Base-by-base conservation (phyloP, 2,329 filamentous ascomycete genomes). In the Aspergillus sp. region DNA sequence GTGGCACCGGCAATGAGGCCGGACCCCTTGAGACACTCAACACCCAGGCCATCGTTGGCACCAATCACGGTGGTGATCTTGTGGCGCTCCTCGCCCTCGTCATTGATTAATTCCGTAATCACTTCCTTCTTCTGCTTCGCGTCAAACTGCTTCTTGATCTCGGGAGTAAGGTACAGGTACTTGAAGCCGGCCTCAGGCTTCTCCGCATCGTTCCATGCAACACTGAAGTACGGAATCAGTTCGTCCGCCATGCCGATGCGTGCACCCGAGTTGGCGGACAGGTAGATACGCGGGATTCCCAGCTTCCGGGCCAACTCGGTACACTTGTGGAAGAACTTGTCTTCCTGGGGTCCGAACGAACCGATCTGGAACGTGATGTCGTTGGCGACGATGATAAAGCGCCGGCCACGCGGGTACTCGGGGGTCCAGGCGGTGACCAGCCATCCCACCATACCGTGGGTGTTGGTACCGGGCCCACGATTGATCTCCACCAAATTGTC, bases 301-400 rank as follows among this genome's bases (percentile, higher is more conserved):
- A 96, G 77, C 76, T 88, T 91, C 60, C 90, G 84, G 52, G 93
- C 93, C 56, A 96, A 78, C 71, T 98, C 90, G 7, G 93, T 97
- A 75, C 93, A 98, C 79, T 97, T 96, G 78, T 94, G 80, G 82
- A 98, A 98, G 81, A 95, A 98, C 60, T 87, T 85, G 71, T 98
- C 93, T 74, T 98, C 93, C 72, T 85, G 84, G 36, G 93, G 93
- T 44, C 93, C 93, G 67, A 98, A 98, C 2, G 88, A 95, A 63
- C 93, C 93, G 67, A 97, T 98, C 78, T 94, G 94, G 80, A 88
- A 97, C 12, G 93, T 98, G 68, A 98, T 98, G 65, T 98, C 93
- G 78, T 98, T 98, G 78, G 93, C 90, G 53, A 98, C 85, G 55
- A 98, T 88, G 65, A 98, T 83, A 72, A 97, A 96, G 64, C 87